phyloP scores from a whole-genome alignment of 371 early-diverging fungal genomes.

The Nematocida ausubeli region DNA sequence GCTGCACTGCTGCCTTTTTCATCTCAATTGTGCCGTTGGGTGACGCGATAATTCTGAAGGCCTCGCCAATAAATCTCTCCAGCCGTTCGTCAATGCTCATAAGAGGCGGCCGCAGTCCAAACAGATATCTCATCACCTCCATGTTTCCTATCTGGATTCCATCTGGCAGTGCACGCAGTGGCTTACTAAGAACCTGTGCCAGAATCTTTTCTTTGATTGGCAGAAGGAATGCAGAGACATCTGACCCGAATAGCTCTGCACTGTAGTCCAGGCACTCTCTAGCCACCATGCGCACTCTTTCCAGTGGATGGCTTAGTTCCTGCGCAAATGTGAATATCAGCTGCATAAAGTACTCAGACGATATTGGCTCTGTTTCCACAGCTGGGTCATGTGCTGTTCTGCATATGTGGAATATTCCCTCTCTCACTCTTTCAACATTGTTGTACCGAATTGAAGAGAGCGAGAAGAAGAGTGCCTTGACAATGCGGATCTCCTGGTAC shows the following conservation, averaged over 20 bases:
- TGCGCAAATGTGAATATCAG: conserved; percentile 46
- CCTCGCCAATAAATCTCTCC: conserved; percentile 55
- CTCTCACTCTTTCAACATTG: conserved; percentile 29
- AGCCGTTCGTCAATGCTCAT: conserved; percentile 39
- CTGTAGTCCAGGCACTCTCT: conserved; percentile 49
- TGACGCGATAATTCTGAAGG: conserved; percentile 47
- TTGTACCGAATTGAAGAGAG: conserved; percentile 20
- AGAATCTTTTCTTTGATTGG: conserved; percentile 50
- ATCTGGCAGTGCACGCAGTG: conserved; percentile 35
- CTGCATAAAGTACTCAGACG: conserved; percentile 45
- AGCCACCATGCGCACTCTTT: conserved; percentile 8
- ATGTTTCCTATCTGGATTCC: conserved; percentile 56
- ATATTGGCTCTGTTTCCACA: conserved; percentile 18
- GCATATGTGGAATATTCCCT: conserved; percentile 42
- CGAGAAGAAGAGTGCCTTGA: conserved; percentile 46
- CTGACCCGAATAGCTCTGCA: conserved; percentile 47
- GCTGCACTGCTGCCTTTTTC: conserved; percentile 21
- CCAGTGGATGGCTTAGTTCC: conserved; percentile 49
- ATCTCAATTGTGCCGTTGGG: conserved; percentile 20
- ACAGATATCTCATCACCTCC: conserved; percentile 48
- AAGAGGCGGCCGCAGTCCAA: conserved; percentile 46
- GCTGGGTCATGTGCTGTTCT: conserved; percentile 48
- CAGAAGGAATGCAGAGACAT: conserved; percentile 26
- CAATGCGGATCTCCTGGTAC: conserved; percentile 48
- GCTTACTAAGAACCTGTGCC: conserved; percentile 47